Conservation (phyloP, 495 filamentous ascomycete species). For the Neurospora cerealis region DNA sequence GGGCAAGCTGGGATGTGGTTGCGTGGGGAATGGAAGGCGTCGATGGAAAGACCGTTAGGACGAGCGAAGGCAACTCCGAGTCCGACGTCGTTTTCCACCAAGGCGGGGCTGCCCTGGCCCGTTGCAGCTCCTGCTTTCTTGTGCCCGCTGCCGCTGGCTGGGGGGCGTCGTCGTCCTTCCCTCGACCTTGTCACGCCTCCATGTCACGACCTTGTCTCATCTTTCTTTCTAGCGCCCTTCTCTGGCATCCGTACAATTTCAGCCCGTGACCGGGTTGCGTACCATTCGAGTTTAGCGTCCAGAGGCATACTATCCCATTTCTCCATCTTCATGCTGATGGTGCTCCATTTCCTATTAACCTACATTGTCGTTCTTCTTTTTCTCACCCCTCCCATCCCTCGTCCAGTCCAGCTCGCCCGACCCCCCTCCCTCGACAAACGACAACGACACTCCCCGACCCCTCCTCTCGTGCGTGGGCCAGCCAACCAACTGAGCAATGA, state of each 20-base stretch:
- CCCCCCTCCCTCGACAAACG: not conserved
- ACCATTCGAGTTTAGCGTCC: not conserved
- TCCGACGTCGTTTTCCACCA: not conserved
- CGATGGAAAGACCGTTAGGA: not conserved
- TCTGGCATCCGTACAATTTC: constrained; percentile 5
- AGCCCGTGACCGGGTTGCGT: not conserved
- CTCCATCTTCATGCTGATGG: not conserved
- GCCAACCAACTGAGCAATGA: not conserved
- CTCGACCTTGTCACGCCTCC: not conserved
- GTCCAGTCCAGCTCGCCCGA: not conserved
- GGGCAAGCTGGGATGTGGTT: not conserved
- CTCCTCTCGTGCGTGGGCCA: not conserved
- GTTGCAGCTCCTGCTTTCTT: not conserved
- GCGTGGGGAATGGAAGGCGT: not conserved
- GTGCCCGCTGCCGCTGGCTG: not conserved
- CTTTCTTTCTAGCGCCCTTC: constrained; percentile 19
- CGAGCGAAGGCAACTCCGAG: not conserved
- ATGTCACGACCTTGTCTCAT: not conserved
- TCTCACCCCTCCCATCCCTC: not conserved
- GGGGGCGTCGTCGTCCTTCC: not conserved
- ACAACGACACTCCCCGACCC: not conserved
- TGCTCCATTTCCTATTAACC: not conserved
- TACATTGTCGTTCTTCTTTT: not conserved
- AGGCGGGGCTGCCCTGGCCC: not conserved
- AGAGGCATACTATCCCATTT: not conserved